These are phyloP conservation scores for Lepidium didymum DNA, from an alignment of 345 rosid genomes.

Conservation along the genomic window DNA sequence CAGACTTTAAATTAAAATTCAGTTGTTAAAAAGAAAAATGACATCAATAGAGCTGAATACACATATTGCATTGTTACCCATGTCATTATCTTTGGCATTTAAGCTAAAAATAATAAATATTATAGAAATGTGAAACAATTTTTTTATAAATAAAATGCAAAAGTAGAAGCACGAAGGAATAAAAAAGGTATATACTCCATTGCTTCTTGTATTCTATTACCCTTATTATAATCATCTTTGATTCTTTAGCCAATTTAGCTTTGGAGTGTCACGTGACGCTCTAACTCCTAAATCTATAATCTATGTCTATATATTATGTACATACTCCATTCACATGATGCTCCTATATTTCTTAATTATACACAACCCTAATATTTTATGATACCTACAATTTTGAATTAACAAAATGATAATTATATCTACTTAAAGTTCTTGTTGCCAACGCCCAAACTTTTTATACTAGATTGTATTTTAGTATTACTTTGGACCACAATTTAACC, in stretches of 20 bases:
- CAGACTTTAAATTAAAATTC: no score
- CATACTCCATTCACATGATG: slow-evolving; percentile 1
- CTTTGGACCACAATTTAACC: no score
- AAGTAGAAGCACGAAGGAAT: slow-evolving; percentile 7
- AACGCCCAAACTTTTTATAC: neutral
- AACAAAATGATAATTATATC: no score
- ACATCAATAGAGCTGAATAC: neutral
- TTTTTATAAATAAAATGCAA: neutral
- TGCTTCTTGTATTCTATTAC: neutral
- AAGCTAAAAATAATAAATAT: neutral
- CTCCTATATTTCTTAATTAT: slow-evolving; percentile 1
- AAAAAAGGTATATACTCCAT: slow-evolving; percentile 6
- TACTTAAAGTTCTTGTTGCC: neutral
- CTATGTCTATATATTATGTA: neutral
- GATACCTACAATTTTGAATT: no score
- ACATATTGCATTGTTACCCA: neutral
- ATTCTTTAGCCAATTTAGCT: neutral
- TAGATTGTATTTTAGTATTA: no score
- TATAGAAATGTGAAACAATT: neutral
- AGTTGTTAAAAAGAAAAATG: neutral
- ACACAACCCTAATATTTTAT: neutral
- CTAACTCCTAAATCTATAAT: slow-evolving; percentile 8
- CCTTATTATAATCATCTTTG: neutral
- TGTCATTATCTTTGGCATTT: neutral
- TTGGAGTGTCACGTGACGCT: slow-evolving; percentile 9